Evolutionary conservation across 2,329 filamentous ascomycete genomes (phyloP), one percentile per base, ranked within the genome.

Genomic region (Penicillium brevicompactum): DNA sequence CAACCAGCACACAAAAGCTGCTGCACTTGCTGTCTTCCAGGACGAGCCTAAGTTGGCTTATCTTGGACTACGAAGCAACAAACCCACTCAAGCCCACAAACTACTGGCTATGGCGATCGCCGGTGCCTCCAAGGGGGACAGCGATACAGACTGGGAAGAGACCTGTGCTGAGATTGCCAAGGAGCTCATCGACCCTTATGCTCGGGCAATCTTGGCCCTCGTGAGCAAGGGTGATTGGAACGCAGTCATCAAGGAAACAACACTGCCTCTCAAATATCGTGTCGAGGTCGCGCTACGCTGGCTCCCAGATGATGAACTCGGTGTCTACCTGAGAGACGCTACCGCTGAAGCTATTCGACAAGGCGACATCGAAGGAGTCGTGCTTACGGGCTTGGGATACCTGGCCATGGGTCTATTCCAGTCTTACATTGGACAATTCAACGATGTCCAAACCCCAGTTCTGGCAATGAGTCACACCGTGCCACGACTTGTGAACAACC

Each of bases 361-460:
- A 53, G 85, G 85, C 27, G 80, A 86, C 61, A 79, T 86, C 49
- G 83, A 86, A 71, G 85, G 85, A 9, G 75, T 87, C 7, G 73
- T 87, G 13, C 77, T 88, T 8, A 88, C 85, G 0, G 85, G 85
- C 6, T 77, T 87, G 6, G 79, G 80, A 3, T 80, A 84, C 54
- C 76, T 78, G 52, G 80, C 81, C 4, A 80, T 87, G 69, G 80
- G 84, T 45, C 77, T 88, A 34, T 82, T 88, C 58, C 80, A 84
- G 62, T 81, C 80, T 6, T 86, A 87, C 66, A 82, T 87, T 56
- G 76, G 77, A 50, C 81, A 80, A 49, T 85, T 82, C 64, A 80
- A 82, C 54, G 85, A 87, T 60, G 70, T 87, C 1, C 85, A 88
- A 71, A 86, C 84, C 2, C 81, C 84, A 1, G 84, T 87, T 0